Conservation (phyloP, 2,329 filamentous ascomycete genomes). For the Remersonia thermophila region DNA sequence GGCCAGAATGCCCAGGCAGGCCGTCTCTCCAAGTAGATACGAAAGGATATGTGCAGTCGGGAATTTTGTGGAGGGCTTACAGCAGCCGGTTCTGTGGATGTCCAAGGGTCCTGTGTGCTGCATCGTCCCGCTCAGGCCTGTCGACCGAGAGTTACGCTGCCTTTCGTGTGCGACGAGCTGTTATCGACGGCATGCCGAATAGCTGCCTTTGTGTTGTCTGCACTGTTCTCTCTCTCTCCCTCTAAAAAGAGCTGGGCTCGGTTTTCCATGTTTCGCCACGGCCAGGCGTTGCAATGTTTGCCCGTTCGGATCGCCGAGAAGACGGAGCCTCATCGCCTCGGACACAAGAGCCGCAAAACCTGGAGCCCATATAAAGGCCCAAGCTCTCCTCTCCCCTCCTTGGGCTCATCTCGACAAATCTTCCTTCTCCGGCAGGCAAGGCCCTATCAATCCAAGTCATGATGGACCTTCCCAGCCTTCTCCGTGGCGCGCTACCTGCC, state of each 20-base stretch:
- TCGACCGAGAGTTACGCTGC: neutral
- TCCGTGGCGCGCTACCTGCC: conserved; percentile 16
- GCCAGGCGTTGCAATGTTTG: too few species aligned
- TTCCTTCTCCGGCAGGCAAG: neutral
- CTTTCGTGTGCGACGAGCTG: neutral
- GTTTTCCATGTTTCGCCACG: too few species aligned
- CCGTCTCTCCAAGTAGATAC: neutral
- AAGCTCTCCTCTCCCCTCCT: too few species aligned
- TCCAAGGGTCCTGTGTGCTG: neutral
- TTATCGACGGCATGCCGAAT: neutral
- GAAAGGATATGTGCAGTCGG: conserved; percentile 3
- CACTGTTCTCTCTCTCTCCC: too few species aligned
- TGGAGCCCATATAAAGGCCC: too few species aligned
- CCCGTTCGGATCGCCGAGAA: too few species aligned
- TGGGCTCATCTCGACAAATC: too few species aligned
- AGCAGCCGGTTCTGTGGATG: neutral
- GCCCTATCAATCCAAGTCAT: neutral
- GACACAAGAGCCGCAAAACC: too few species aligned
- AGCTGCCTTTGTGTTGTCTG: neutral
- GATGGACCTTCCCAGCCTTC: conserved; percentile 18
- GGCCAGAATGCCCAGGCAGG: neutral
- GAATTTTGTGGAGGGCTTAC: neutral
- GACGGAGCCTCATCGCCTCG: too few species aligned
- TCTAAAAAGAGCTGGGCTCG: too few species aligned
- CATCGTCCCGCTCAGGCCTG: conserved; percentile 1